phyloP scores from a whole-genome alignment of 2,329 filamentous ascomycete species.

The Diaporthe vexans region DNA sequence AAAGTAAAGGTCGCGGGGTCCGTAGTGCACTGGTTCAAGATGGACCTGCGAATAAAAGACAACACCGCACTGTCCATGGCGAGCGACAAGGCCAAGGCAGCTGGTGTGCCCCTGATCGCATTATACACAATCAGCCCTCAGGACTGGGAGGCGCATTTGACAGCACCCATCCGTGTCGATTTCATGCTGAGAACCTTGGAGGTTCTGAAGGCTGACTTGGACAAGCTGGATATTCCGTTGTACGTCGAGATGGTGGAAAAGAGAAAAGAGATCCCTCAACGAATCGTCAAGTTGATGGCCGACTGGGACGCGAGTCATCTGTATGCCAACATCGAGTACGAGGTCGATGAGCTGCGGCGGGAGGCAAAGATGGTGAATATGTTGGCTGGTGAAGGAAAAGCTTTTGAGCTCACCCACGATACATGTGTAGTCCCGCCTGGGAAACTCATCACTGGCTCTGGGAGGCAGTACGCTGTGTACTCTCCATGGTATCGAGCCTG shows the following conservation, averaged over 20 bases:
- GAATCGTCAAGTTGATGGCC: slow-evolving; percentile 75
- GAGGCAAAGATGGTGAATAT: slow-evolving; percentile 76
- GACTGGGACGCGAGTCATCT: slow-evolving; percentile 82
- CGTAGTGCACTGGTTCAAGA: slow-evolving; percentile 93
- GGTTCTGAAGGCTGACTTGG: slow-evolving; percentile 76
- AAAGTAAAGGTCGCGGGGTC: slow-evolving; percentile 68
- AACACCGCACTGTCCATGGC: slow-evolving; percentile 81
- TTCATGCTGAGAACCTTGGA: slow-evolving; percentile 82
- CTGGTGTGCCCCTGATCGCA: slow-evolving; percentile 75
- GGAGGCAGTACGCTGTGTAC: slow-evolving; percentile 88
- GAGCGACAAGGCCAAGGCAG: slow-evolving; percentile 60
- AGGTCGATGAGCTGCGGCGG: slow-evolving; percentile 88
- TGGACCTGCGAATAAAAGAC: slow-evolving; percentile 80
- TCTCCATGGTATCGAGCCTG: slow-evolving; percentile 85
- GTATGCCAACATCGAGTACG: slow-evolving; percentile 90
- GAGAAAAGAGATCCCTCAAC: slow-evolving; percentile 71
- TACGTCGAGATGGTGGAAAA: slow-evolving; percentile 79
- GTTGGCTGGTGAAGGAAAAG: slow-evolving; percentile 74
- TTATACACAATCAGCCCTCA: slow-evolving; percentile 87
- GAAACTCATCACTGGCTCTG: slow-evolving; percentile 73
- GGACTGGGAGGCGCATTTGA: slow-evolving; percentile 86
- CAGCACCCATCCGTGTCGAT: slow-evolving; percentile 80
- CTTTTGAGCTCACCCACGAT: slow-evolving; percentile 82
- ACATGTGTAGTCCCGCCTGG: slow-evolving; percentile 87
- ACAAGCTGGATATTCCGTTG: slow-evolving; percentile 80